phyloP scores from a whole-genome alignment of 768 basidiomycete species.

The Lactarius deliciosus region DNA sequence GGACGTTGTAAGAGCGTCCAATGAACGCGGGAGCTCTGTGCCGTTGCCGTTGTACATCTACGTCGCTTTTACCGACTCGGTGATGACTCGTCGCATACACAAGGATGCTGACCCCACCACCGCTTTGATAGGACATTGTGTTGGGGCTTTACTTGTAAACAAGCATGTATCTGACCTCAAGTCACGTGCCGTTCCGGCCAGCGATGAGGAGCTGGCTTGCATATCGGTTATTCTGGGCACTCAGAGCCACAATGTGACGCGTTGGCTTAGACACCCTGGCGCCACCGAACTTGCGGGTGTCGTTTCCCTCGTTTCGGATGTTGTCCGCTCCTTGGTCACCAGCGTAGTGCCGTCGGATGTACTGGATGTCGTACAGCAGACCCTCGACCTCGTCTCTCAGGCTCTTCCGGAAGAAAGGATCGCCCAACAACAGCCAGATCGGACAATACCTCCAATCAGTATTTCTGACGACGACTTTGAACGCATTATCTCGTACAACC shows the following conservation, averaged over 20 bases:
- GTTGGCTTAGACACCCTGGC: neutral
- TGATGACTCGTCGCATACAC: neutral
- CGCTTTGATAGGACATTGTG: neutral
- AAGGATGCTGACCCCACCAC: rapidly evolving
- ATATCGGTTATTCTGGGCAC: neutral
- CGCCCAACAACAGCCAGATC: neutral
- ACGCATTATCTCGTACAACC: neutral
- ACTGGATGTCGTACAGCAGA: neutral
- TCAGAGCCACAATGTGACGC: neutral
- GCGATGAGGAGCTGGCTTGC: neutral
- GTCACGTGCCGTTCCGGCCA: neutral
- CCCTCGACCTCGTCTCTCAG: neutral
- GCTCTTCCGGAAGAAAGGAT: neutral
- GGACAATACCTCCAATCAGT: neutral
- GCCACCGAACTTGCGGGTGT: neutral
- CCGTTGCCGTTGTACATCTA: neutral
- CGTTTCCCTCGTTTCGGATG: neutral
- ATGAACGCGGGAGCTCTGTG: neutral
- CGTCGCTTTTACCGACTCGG: neutral
- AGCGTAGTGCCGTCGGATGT: neutral
- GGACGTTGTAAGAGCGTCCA: neutral
- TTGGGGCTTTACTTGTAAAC: neutral
- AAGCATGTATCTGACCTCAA: neutral
- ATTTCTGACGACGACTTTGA: neutral
- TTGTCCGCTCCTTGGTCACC: neutral